Conservation (phyloP, 2,329 filamentous ascomycete species). For the Gliomastix tumulicola region DNA sequence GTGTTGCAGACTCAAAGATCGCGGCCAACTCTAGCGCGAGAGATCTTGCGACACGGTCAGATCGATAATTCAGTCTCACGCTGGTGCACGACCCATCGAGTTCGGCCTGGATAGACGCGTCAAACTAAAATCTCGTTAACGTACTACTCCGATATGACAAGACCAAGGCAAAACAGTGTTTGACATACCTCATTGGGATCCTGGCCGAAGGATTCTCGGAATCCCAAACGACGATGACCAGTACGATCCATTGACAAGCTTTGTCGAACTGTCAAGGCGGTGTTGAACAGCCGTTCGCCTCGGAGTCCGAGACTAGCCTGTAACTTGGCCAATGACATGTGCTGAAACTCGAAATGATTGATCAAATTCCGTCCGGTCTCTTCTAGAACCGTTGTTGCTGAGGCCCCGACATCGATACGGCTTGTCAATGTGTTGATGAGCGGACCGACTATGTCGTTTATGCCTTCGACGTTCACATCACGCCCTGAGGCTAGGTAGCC, state of each 20-base stretch:
- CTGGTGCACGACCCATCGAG: not conserved
- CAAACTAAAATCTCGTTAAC: not conserved
- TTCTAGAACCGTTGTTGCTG: not conserved
- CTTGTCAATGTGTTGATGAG: constrained; percentile 36
- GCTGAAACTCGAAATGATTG: not conserved
- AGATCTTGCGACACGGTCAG: not conserved
- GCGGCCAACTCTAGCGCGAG: not conserved
- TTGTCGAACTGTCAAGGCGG: not conserved
- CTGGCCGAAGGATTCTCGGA: not conserved
- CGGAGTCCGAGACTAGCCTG: not conserved
- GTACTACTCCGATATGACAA: not conserved
- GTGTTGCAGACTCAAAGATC: not conserved
- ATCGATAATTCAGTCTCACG: not conserved
- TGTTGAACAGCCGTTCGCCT: not conserved
- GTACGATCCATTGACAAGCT: no score
- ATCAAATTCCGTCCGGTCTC: not conserved
- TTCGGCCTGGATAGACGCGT: not conserved
- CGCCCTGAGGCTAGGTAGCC: constrained; percentile 47
- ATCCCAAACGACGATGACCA: no score
- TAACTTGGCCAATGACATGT: not conserved
- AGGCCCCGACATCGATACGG: not conserved
- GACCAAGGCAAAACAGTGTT: no score
- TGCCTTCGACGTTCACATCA: constrained; percentile 38
- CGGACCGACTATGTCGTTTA: constrained; percentile 40
- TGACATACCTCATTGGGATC: not conserved